phyloP scores from a whole-genome alignment of 1,284 basidiomycete genomes.

The Heterobasidion parviporum region DNA sequence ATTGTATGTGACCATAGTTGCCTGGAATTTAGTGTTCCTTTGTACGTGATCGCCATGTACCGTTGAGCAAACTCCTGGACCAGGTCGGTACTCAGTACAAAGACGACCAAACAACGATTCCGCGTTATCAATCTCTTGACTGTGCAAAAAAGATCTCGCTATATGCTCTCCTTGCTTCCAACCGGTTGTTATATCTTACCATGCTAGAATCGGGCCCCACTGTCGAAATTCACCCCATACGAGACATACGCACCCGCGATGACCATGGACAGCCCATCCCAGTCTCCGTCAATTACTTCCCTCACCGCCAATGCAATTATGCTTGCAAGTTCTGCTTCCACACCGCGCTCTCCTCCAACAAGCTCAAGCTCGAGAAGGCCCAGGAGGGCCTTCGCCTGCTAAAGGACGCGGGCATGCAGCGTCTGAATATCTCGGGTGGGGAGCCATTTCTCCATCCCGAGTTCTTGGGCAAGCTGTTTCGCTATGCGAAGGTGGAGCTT shows the following conservation, averaged over 20 bases:
- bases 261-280: not conserved
- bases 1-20: too few species aligned
- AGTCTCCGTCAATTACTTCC: conserved; percentile 2
- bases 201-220: not conserved
- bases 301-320: conserved; percentile 21
- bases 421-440: conserved; percentile 33
- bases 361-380: conserved; percentile 26
- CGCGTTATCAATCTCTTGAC: too few species aligned
- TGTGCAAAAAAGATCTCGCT: too few species aligned
- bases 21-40: too few species aligned
- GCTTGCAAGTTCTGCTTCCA: conserved; percentile 32
- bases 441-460: conserved; percentile 31
- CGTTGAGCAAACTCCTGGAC: too few species aligned
- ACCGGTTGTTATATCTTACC: too few species aligned
- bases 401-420: conserved; percentile 28
- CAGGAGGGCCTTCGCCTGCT: conserved; percentile 29
- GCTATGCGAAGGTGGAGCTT: conserved; percentile 31
- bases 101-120: too few species aligned
- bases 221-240: not conserved
- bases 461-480: conserved; percentile 31
- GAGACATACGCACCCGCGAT: not conserved
- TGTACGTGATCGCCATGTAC: too few species aligned
- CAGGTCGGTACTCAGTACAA: too few species aligned
- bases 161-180: too few species aligned
- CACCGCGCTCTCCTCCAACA: conserved; percentile 24